A percentile compares a stretch with the other conserved stretches of the same genome.
Conservation (phyloP, 306 rosid species). For the Cicer cuneatum region DNA sequence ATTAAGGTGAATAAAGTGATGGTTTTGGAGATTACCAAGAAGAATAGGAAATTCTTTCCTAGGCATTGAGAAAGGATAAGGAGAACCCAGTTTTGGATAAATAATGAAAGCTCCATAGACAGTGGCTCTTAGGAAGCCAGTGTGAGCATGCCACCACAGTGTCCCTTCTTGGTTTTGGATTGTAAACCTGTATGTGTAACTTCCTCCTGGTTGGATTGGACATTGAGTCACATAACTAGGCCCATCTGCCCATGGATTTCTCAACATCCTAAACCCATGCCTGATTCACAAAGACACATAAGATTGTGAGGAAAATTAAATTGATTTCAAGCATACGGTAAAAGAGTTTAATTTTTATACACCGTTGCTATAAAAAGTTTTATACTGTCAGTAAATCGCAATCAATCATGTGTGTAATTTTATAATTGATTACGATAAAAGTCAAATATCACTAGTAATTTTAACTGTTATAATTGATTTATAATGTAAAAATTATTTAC, state of each 20-base stretch:
- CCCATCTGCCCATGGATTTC: slow-evolving; percentile 98
- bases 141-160: slow-evolving; percentile 98
- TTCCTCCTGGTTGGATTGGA: slow-evolving; percentile 86
- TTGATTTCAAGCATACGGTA: not conserved
- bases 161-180: slow-evolving; percentile 88
- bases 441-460: too few relatives aligned
- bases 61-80: slow-evolving; percentile 84
- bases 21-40: slow-evolving; percentile 61
- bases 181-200: slow-evolving; percentile 87
- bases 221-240: slow-evolving; percentile 88
- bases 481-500: too few relatives aligned
- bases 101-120: slow-evolving; percentile 89
- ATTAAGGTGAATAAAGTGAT: not conserved
- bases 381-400: too few relatives aligned
- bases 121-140: slow-evolving; percentile 84
- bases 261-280: slow-evolving; percentile 86
- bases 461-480: too few relatives aligned
- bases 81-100: slow-evolving; percentile 70
- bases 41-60: slow-evolving; percentile 67
- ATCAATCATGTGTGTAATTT: too few relatives aligned
- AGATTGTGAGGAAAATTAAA: slow-evolving; percentile 19
- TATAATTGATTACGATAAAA: too few relatives aligned
- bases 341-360: too few relatives aligned
- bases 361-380: too few relatives aligned
- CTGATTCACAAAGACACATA: slow-evolving; percentile 48